These are phyloP conservation scores for Hamamelis virginiana DNA, from an alignment of 164 flowering plant genomes.

Conservation along the genomic window DNA sequence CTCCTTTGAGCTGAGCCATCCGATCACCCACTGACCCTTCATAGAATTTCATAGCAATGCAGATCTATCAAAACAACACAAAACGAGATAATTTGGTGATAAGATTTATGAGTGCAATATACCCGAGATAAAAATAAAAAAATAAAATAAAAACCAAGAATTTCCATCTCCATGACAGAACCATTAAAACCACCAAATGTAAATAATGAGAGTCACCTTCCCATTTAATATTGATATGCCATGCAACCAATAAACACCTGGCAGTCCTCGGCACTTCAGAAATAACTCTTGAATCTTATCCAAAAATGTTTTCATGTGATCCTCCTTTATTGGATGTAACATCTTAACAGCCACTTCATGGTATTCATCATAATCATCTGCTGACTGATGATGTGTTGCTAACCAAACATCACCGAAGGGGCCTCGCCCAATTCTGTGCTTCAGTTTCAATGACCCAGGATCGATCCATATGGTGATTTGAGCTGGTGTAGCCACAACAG, in stretches of 20 bases:
- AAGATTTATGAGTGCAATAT: not conserved
- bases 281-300: constrained; percentile 52
- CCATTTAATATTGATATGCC: constrained; percentile 67
- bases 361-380: constrained; percentile 64
- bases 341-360: constrained; percentile 92
- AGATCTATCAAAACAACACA: constrained; percentile 39
- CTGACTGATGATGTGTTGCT: constrained; percentile 78
- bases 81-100: not conserved
- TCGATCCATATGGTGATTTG: constrained; percentile 62
- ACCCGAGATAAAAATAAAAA: too few relatives aligned
- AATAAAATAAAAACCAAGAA: too few relatives aligned
- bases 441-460: constrained; percentile 62
- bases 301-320: constrained; percentile 38
- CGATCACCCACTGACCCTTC: constrained; percentile 86
- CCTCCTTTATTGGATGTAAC: constrained; percentile 66
- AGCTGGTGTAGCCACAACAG: constrained; percentile 59
- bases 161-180: too few relatives aligned
- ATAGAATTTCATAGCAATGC: constrained; percentile 80
- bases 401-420: constrained; percentile 90
- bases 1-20: constrained; percentile 69
- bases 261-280: constrained; percentile 42
- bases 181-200: not conserved
- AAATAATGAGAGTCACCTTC: constrained; percentile 40
- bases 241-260: constrained; percentile 63
- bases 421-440: constrained; percentile 85